Base-by-base conservation (phyloP, 73 alveolate species). In the Stentor roeselii region DNA sequence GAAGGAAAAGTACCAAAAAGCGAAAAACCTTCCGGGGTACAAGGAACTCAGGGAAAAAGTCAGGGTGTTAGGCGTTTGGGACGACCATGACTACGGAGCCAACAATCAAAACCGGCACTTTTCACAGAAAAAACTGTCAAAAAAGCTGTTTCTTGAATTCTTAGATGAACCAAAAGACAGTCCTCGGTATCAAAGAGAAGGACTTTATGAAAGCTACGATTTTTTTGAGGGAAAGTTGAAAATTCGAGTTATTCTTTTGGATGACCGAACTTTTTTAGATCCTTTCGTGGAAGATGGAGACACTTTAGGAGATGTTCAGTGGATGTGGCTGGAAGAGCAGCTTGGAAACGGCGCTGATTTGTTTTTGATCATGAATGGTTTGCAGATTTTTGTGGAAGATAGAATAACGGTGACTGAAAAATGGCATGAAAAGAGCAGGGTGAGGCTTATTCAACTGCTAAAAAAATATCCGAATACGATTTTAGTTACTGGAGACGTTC, bases 401-500 rank as follows among this genome's bases (percentile, higher is more conserved):
- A 61, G 88, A 15, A 78, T 89, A 32, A 67, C 50, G 14, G 59
- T 91, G 38, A 86, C 75, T 59, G 96, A 91, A 75, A 80, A 75
- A 0, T 82, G 93, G 86, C 85, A 85, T 15, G 67, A 84, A 83
- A 31, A 36, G 39, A 89, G 93, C 78, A 91, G 93, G 82, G 36
- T 86, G 42, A 67, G 76, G 27, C 38, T 80, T 42, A 61, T 82
- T 30, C 30, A 41, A 42, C 35, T 89, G 35, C 50, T 89, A 30
- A 82, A 41, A 21, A 80, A 78, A 42, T 77, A 91, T 61, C 86
- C 84, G 76, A 87, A 87, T 1, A 82, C 42, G 3, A 59, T 91
- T 59, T 60, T 91, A 11, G 60, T 91, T 15, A 78, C 88, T 84
- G 94, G 96, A 27, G 96, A 91, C 39, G 92, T 91, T n/a, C 96